Evolutionary conservation across 106 monocot species (phyloP), one percentile per base, ranked within the genome.

Genomic region (Narthecium ossifragum): DNA sequence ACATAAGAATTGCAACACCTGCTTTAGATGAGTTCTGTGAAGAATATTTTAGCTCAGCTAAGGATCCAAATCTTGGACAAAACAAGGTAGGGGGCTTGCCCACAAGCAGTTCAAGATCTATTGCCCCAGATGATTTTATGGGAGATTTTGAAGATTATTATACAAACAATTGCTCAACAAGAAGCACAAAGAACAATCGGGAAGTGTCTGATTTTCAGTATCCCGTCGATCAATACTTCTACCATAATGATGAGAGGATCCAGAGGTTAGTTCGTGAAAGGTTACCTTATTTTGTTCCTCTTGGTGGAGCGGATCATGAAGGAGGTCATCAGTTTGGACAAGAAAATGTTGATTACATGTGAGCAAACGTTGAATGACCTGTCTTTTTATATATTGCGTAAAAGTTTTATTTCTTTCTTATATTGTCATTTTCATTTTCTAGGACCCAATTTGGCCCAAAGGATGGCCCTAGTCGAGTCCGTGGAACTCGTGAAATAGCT

Each of bases 1-100:
- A 53, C 26, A 34, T 28, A 32, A 80, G 63, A 50, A 46, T 87
- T 34, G 64, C 70, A 21, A 98, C 98, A 48, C 98, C 87, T 46
- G 98, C 81, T 51, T 53, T 91, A 14, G 87, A 98, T 67, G 76
- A 81, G 63, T 91, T 84, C 56, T 98, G 98, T 63, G 62, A 87
- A 31, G 98, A 98, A 23, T 91, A 91, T 71, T 88, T 88, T 68
- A 76, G 58, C 2, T 71, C 75, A 17, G 11, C 8, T 6, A 71
- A 84, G 31, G 60, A 62, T 41, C 33, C 49, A 47, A 61, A 38
- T 20, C 18, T 36, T 3, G 34, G 49, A 40, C 75, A 60, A 40
- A 26, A 38, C n/a, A 51, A 46, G 55, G 63, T 72, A 52, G 64
- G 54, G 33, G 25, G 26, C 23, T 33, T 5, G 1, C 53, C 20